Base-by-base conservation (phyloP, 1,139 yeast genomes). In the Suhomyces coccinellae region DNA sequence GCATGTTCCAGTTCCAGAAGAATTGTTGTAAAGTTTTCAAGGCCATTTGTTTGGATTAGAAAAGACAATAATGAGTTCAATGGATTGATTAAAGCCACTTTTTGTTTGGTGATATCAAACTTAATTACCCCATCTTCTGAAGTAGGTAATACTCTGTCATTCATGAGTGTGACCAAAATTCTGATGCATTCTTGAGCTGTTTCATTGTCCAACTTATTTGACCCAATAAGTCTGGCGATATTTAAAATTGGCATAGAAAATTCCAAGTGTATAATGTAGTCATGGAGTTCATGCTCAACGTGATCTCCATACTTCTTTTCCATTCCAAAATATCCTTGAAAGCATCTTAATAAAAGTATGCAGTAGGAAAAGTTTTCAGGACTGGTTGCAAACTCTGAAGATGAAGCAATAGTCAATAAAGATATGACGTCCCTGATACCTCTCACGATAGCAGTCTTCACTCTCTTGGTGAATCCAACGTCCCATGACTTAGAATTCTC, bases 281-380 rank as follows among this genome's bases (percentile, higher is more conserved):
- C 76, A 36, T 68, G 65, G 33, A 71, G 66, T 55, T 85, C 89
- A 41, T 69, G 69, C 45, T 79, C 78, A 16, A 85, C 87, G 64
- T 86, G 93, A 7, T 82, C 85, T 13, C 90, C 93, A 39, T 71
- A 71, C 52, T 83, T 83, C 48, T 89, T 72, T 43, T 62, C 67
- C 32, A 84, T 62, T 17, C 75, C 69, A 72, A 79, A 78, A 38
- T 77, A 77, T 13, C 83, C 82, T 55, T 85, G 87, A 56, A 82
- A 83, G 14, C 69, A 58, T 46, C 77, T 67, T 28, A 80, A 65
- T 20, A 80, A 63, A 5, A 72, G 58, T 7, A 77, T 55, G 2
- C 80, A 50, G 35, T 73, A 56, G 0, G 63, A 59, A 31, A 81
- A 63, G 40, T 68, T 71, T 10, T 65, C 58, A 6, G 52, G 67